Evolutionary conservation across 2,329 filamentous ascomycete genomes (phyloP), one percentile per base, ranked within the genome.

Genomic region (Verticillium zaregamsianum): DNA sequence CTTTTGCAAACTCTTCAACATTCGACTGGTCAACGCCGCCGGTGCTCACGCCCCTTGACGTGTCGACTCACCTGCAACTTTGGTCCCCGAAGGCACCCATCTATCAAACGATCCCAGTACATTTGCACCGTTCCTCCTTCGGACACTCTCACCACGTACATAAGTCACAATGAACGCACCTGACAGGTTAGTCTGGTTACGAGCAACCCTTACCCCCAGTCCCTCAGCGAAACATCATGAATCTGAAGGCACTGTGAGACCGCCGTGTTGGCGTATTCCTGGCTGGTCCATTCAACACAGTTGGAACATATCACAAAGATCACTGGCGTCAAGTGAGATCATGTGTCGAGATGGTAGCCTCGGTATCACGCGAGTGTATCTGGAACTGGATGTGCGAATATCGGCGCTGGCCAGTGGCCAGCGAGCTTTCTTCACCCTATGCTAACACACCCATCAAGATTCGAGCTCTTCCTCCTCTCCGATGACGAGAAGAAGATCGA

Each of bases 401-500:
- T 5, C 28, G 28, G 28, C 28, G 28, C 28, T 28, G 28, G 28
- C 5, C 1, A 28, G 28, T 6, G 28, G 28, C 28, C 28, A 28
- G 28, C 28, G 35, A 14, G 35, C 58, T 59, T 60, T 7, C 33
- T 23, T 52, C 20, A 17, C 20, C 45, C n/a, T 3, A 23, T 52
- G 20, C 45, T 52, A 25, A 52, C 20, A 52, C 20, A 25, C n/a
- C 12, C 7, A 40, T 31, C 14, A 62, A 98, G 95, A 73, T 96
- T 96, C 80, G 95, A 98, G 82, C 86, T 96, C 57, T 98, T 97
- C 80, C 80, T 97, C 66, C 90, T 98, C 63, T 86, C 78, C 49
- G 90, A 93, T 57, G 93, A 90, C 65, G 92, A 99, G 84, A 95
- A 94, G 82, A 98, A 97, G 79, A 92, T 97, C 62, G 90, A 93